A percentile compares a stretch with the other conserved stretches of the same genome.
These are phyloP conservation scores for Colletotrichum sp. DNA, from an alignment of 2,329 filamentous ascomycete species.

Conservation along the genomic window DNA sequence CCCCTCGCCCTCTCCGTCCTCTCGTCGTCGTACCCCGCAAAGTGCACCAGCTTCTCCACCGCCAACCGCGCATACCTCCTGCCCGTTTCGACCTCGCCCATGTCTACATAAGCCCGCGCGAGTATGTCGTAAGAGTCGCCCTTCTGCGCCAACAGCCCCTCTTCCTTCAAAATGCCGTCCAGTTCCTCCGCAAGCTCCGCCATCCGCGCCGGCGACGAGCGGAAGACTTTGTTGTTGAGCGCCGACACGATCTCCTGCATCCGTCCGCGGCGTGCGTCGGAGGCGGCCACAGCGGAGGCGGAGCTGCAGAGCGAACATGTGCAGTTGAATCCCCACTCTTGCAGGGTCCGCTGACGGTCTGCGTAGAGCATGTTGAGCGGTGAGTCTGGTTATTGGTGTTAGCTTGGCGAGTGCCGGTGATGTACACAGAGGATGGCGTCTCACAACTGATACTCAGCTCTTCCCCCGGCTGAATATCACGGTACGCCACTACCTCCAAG, in stretches of 20 bases:
- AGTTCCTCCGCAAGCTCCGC: constrained; percentile 23
- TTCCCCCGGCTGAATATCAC: constrained; percentile 36
- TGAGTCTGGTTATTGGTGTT: constrained; percentile 23
- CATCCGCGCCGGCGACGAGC: constrained; percentile 7
- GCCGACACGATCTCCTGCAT: constrained; percentile 26
- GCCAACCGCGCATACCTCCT: constrained; percentile 24
- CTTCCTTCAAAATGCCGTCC: constrained; percentile 22
- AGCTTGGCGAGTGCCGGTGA: neutral
- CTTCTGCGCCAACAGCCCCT: constrained; percentile 27
- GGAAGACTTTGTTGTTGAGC: constrained; percentile 3
- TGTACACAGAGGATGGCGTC: neutral
- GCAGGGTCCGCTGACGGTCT: constrained; percentile 26
- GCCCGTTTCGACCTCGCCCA: constrained; percentile 25
- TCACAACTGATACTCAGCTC: constrained; percentile 41
- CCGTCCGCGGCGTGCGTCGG: constrained; percentile 25
- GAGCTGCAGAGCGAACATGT: constrained; percentile 29
- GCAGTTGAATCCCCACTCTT: constrained; percentile 32
- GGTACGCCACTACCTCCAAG: constrained; percentile 36
- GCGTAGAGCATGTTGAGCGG: constrained; percentile 29
- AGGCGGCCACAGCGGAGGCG: constrained; percentile 15
- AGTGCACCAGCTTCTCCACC: constrained; percentile 24
- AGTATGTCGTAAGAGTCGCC: constrained; percentile 28
- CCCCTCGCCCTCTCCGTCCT: constrained; percentile 21
- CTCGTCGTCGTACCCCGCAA: constrained; percentile 26
- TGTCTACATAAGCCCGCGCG: constrained; percentile 23